Conservation (phyloP, 768 basidiomycete genomes). For the Strobilomyces dryophilus region DNA sequence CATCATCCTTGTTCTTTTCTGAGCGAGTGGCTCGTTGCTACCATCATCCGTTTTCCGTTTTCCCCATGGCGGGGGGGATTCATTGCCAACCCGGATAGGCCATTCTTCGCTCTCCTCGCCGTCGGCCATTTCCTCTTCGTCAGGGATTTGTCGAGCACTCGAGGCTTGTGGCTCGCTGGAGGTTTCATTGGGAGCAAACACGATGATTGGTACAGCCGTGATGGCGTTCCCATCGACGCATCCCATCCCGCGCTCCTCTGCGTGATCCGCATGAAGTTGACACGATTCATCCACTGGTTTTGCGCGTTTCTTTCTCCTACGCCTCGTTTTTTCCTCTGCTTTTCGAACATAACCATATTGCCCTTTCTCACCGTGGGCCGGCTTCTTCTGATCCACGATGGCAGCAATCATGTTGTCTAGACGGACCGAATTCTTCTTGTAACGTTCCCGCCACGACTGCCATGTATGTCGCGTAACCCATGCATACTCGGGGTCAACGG, state of each 20-base stretch:
- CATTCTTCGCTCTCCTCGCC: conserved; percentile 56
- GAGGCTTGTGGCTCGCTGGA: conserved; percentile 28
- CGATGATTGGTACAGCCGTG: conserved; percentile 20
- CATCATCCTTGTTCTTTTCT: conserved; percentile 45
- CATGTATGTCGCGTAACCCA: conserved; percentile 85
- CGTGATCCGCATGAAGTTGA: conserved; percentile 19
- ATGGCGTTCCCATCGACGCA: conserved; percentile 6
- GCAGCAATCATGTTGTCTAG: conserved; percentile 60
- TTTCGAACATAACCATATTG: conserved; percentile 81
- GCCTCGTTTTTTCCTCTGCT: conserved; percentile 64
- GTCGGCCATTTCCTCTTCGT: conserved; percentile 68
- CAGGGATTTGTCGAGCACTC: conserved; percentile 40
- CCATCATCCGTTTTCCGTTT: conserved; percentile 50
- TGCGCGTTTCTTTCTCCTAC: conserved; percentile 44
- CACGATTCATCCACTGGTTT: conserved; percentile 29
- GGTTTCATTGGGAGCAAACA: conserved; percentile 23
- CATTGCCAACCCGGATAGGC: conserved; percentile 60
- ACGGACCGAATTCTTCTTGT: conserved; percentile 75
- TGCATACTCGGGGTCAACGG: conserved; percentile 62
- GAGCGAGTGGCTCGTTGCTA: conserved; percentile 20
- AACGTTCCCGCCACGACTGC: conserved; percentile 88
- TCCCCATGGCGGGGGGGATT: conserved; percentile 64
- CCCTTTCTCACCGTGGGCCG: conserved; percentile 68
- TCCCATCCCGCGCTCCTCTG: conserved; percentile 16
- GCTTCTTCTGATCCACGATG: conserved; percentile 69